Percentiles rank a stretch among this genome's conserved stretches.
Conservation (phyloP, 2,329 filamentous ascomycete genomes). For the Talaromyces sp. region DNA sequence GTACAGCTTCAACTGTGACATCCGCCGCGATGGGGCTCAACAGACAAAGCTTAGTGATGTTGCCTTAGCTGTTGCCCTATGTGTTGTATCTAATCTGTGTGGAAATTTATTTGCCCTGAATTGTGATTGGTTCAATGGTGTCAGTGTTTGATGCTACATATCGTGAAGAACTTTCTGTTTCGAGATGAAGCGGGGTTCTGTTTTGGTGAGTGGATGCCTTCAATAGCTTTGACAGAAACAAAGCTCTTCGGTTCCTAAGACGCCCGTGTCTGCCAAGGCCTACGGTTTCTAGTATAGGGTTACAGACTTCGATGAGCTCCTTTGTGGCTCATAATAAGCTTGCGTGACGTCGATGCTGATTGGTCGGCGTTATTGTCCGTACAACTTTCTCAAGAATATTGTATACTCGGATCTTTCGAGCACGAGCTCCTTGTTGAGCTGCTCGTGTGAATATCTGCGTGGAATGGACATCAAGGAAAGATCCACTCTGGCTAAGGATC, state of each 20-base stretch:
- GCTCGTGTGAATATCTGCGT: neutral
- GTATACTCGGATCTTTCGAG: neutral
- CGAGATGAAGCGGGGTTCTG: neutral
- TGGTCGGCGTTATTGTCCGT: neutral
- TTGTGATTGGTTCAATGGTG: neutral
- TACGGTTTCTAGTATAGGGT: neutral
- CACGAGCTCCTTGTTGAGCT: neutral
- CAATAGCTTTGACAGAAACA: neutral
- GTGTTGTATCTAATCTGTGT: neutral
- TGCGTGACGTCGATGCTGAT: neutral
- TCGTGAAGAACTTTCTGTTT: neutral
- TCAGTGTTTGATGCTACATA: neutral
- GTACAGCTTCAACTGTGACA: neutral
- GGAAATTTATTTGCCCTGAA: neutral
- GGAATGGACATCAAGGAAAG: neutral
- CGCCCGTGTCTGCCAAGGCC: neutral
- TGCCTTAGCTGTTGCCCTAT: neutral
- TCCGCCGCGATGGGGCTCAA: neutral
- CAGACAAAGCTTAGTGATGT: neutral
- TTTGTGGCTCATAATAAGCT: neutral
- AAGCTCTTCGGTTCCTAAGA: neutral
- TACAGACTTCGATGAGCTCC: neutral
- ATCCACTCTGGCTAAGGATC: neutral
- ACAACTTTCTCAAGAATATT: neutral
- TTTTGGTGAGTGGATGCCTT: neutral